Conservation (phyloP, 106 monocot species). For the Alisma plantagoaquatica region DNA sequence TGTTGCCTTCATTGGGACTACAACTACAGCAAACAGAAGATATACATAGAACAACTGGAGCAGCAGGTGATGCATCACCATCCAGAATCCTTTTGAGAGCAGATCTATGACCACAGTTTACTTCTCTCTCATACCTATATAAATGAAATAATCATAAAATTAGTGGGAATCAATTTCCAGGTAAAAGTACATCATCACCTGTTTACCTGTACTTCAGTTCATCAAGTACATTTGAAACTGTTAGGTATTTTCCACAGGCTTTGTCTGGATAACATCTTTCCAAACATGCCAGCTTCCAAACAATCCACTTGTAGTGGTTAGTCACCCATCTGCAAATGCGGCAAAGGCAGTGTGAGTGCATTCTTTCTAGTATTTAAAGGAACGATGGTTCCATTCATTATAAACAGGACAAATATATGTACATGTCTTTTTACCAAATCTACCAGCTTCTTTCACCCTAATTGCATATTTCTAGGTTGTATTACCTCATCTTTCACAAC, state of each 20-base stretch:
- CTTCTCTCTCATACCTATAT: constrained; percentile 87
- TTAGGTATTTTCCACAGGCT: constrained; percentile 49
- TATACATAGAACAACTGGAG: constrained; percentile 79
- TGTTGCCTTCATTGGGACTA: constrained; percentile 7
- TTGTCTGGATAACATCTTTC: constrained; percentile 69
- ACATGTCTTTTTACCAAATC: neutral
- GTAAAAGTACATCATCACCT: neutral
- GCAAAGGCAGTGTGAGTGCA: neutral
- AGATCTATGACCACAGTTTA: constrained; percentile 77
- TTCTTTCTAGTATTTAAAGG: too few relatives aligned
- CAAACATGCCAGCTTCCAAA: constrained; percentile 88
- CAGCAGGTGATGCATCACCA: constrained; percentile 79
- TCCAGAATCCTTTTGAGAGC: constrained; percentile 77
- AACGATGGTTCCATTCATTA: too few relatives aligned
- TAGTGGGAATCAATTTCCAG: neutral
- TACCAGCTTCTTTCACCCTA: neutral
- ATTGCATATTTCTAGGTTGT: neutral
- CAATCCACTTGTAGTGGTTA: constrained; percentile 97
- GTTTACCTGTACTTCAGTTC: constrained; percentile 85
- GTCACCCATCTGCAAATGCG: constrained; percentile 72
- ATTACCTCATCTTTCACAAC: too few relatives aligned
- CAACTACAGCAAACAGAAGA: constrained; percentile 39
- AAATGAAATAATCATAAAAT: neutral
- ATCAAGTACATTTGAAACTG: constrained; percentile 63
- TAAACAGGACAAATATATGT: too few relatives aligned